Conservation (phyloP, 371 early-diverging fungal genomes). For the Mucor plumbeus region DNA sequence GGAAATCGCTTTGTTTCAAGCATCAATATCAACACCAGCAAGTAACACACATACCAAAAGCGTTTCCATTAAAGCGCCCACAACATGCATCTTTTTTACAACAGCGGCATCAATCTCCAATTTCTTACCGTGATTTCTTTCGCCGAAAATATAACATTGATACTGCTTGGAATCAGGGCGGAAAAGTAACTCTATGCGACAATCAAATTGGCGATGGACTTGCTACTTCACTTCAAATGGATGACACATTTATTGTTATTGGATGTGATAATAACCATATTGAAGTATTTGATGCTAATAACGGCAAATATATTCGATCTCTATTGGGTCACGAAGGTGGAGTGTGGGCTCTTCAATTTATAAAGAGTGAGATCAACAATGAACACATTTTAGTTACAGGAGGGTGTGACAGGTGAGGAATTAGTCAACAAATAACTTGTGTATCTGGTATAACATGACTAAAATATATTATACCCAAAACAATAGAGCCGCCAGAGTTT, state of each 20-base stretch:
- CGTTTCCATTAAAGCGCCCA: neutral
- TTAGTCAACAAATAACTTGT: conserved; percentile 3
- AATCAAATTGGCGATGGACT: conserved; percentile 70
- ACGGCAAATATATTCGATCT: conserved; percentile 58
- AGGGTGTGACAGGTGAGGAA: conserved; percentile 68
- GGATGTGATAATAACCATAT: conserved; percentile 80
- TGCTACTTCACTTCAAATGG: conserved; percentile 82
- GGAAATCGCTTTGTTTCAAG: conserved; percentile 44
- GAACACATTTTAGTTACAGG: conserved; percentile 71
- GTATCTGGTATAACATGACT: conserved; percentile 2
- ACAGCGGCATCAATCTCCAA: conserved; percentile 4
- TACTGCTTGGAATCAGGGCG: conserved; percentile 72
- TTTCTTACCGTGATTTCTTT: conserved; percentile 71
- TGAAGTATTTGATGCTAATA: conserved; percentile 70
- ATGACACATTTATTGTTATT: conserved; percentile 73
- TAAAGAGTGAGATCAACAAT: conserved; percentile 41
- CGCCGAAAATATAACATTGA: conserved; percentile 68
- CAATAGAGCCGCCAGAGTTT: conserved; percentile 76
- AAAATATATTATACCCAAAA: too few relatives aligned
- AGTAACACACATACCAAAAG: neutral
- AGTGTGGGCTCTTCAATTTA: conserved; percentile 86
- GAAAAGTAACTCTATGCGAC: conserved; percentile 61
- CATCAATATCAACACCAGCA: conserved; percentile 27
- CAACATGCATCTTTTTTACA: conserved; percentile 40
- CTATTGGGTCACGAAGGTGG: conserved; percentile 85